phyloP scores from a whole-genome alignment of 495 filamentous ascomycete genomes.

The Letharia columbiana region DNA sequence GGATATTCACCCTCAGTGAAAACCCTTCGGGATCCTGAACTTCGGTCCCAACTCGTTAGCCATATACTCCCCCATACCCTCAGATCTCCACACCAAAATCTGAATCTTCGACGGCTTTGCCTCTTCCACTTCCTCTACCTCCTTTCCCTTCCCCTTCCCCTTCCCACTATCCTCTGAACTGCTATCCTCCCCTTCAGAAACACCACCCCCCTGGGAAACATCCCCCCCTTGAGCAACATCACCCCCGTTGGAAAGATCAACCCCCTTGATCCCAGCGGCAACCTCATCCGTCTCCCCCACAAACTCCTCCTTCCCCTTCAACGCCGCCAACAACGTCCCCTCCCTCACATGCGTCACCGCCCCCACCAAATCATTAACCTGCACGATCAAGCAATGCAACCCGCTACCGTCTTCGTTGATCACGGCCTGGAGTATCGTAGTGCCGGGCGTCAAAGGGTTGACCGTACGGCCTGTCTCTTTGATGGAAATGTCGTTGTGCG shows the following conservation, averaged over 20 bases:
- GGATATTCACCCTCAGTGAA: slow-evolving; percentile 12
- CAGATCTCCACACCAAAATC: slow-evolving; percentile 20
- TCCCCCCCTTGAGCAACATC: background rate
- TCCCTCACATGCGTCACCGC: slow-evolving; percentile 16
- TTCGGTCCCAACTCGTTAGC: slow-evolving; percentile 11
- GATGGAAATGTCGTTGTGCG: slow-evolving; percentile 11
- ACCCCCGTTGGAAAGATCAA: background rate
- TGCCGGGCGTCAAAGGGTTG: background rate
- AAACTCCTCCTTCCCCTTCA: slow-evolving; percentile 10
- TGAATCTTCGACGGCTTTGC: slow-evolving; percentile 11
- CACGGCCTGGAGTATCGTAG: slow-evolving; percentile 1
- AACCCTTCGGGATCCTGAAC: slow-evolving; percentile 19
- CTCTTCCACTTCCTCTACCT: background rate
- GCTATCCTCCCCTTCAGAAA: background rate
- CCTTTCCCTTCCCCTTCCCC: background rate
- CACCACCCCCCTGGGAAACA: background rate
- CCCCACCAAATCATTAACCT: slow-evolving; percentile 15
- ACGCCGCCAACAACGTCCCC: slow-evolving; percentile 17
- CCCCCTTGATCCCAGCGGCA: background rate
- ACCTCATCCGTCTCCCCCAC: slow-evolving; percentile 5
- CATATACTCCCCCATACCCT: slow-evolving; percentile 19
- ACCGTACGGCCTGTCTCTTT: background rate
- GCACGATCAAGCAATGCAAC: slow-evolving; percentile 14
- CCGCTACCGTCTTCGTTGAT: background rate
- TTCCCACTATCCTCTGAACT: background rate